A percentile compares a stretch with the other conserved stretches of the same genome.
phyloP scores from a whole-genome alignment of 768 basidiomycete species.

The Serendipita sp. region DNA sequence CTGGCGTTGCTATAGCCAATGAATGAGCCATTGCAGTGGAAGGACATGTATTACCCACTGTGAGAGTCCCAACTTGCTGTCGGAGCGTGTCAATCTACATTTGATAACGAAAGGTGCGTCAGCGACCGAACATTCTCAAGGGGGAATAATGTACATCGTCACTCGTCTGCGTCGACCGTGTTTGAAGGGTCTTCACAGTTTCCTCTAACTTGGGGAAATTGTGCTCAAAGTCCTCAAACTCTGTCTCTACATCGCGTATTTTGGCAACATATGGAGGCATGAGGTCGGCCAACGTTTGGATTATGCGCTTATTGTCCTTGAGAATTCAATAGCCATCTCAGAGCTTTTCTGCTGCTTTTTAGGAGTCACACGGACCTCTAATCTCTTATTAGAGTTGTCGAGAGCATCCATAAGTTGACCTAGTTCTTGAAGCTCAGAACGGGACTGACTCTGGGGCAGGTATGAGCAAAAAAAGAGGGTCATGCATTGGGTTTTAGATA shows the following conservation, averaged over 20 bases:
- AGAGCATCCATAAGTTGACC: not conserved
- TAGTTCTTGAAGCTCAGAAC: not conserved
- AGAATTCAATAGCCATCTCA: no score
- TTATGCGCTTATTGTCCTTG: conserved; percentile 1
- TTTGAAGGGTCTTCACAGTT: not conserved
- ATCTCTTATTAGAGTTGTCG: not conserved
- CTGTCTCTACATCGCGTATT: conserved; percentile 5
- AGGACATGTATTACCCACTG: not conserved
- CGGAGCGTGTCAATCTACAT: not conserved
- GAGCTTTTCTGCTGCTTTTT: not conserved
- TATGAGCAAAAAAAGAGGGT: not conserved
- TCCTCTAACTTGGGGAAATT: conserved; percentile 1
- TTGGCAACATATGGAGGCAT: conserved; percentile 3
- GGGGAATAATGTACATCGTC: not conserved
- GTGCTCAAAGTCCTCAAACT: conserved; percentile 7
- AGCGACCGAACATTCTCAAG: not conserved
- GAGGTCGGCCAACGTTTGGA: not conserved
- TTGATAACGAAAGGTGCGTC: not conserved
- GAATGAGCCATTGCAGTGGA: not conserved
- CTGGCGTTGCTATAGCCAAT: not conserved
- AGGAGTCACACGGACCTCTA: not conserved
- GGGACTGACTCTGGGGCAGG: not conserved
- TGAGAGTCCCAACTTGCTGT: not conserved
- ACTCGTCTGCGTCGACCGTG: not conserved
- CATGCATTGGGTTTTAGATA: not conserved